Base-by-base conservation (phyloP, 129 eudicot genomes). In the Lactuca saligna region DNA sequence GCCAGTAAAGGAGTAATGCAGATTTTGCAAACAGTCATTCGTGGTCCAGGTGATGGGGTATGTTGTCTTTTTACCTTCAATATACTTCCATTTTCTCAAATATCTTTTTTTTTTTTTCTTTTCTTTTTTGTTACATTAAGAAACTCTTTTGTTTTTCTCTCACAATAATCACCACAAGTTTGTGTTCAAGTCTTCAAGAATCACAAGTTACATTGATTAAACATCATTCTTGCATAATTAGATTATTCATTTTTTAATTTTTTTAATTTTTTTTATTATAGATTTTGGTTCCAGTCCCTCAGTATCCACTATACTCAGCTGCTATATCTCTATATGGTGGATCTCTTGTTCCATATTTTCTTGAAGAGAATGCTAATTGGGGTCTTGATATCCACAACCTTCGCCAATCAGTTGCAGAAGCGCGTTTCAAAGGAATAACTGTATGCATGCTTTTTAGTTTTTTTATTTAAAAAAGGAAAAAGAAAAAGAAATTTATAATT, bases 1-100 rank as follows among this genome's bases (percentile, higher is more conserved):
- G 99, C 99, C n/a, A 94, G 99, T 80, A 94, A 94, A 85, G 99
- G 99, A 75, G 97, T 94, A 12, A 87, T 90, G 97, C 99, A 94
- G 83, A 87, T 87, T 29, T 71, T 94, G 73, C 84, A 94, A 49
- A 72, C 95, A 39, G 72, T 94, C 31, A 90, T 94, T 35, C 85
- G 97, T 48, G 87, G 94, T 68, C 66, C 75, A 66, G 73, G 80
- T 63, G 99, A 94, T 54, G 99, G 97, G 93, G 99, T 94, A 89
- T 68, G 74, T 6, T 13, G 13, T 31, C 42, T 38, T 41, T 8
- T 34, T 16, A 12, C 56, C 41, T 61, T 38, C 25, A 41, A 34
- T 62, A 11, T 69, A 64, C 29, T 25, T 25, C 2, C 29, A 25
- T 25, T 25, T 1, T 25, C 29, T 25, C 29, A 25, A 25, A 20